These are phyloP conservation scores for Ceratopteris richardii DNA, from an alignment of 75 land plant species.

Conservation along the genomic window DNA sequence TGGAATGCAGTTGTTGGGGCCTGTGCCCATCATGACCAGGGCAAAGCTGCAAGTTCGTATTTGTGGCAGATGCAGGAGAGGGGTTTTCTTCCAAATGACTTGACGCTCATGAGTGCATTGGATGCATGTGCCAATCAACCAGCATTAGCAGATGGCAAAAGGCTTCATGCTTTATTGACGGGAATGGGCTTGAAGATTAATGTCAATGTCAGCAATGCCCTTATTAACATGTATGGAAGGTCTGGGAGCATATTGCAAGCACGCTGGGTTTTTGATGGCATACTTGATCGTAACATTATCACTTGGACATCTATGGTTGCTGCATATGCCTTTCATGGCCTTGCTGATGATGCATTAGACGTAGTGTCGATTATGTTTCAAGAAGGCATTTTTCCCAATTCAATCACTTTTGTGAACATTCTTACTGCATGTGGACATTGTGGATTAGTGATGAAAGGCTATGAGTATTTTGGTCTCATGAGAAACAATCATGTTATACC, in stretches of 20 bases:
- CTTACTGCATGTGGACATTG: constrained; percentile 64
- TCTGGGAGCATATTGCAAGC: constrained; percentile 42
- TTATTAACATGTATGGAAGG: constrained; percentile 57
- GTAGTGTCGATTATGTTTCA: constrained; percentile 33
- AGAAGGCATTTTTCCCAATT: constrained; percentile 30
- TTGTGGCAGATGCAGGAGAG: constrained; percentile 18
- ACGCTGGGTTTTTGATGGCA: constrained; percentile 27
- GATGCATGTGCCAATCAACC: constrained; percentile 35
- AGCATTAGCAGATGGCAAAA: constrained; percentile 37
- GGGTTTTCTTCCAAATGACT: constrained; percentile 29
- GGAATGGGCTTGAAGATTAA: constrained; percentile 31
- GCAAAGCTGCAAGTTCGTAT: not conserved
- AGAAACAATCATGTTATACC: constrained; percentile 24
- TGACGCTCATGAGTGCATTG: constrained; percentile 35
- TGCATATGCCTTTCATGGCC: constrained; percentile 58
- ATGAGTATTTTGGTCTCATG: constrained; percentile 33
- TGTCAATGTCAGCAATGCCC: constrained; percentile 33
- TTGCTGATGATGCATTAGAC: constrained; percentile 36
- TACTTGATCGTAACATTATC: constrained; percentile 23
- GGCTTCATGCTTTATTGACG: constrained; percentile 40
- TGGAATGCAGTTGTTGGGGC: not conserved
- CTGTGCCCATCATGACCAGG: not conserved
- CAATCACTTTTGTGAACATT: constrained; percentile 46
- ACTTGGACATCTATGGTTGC: constrained; percentile 55
- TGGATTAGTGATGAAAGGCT: constrained; percentile 47